Evolutionary conservation across 257 asterid genomes (phyloP).

Genomic region (Solanum pennellii): DNA sequence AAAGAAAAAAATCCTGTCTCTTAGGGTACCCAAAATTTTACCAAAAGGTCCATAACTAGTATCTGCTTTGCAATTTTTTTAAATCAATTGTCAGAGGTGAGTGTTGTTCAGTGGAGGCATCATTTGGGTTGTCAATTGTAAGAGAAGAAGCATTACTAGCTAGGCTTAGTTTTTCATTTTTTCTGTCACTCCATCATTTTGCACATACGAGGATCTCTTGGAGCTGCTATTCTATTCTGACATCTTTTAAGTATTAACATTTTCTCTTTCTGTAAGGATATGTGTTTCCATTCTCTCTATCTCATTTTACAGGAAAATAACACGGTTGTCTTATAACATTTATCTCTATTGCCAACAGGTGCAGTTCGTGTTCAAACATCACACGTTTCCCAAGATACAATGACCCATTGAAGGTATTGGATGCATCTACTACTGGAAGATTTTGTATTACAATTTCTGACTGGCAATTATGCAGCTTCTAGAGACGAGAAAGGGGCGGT

Average conservation of each 20-base stretch:
- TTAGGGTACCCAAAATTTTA: not conserved
- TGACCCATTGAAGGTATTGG: conserved; percentile 78
- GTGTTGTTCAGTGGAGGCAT: not conserved
- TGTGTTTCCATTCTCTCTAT: not conserved
- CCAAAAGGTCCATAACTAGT: not conserved
- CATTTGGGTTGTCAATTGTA: not conserved
- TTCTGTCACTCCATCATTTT: not conserved
- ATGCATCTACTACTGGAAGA: conserved; percentile 1
- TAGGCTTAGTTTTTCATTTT: not conserved
- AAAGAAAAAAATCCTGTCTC: not conserved
- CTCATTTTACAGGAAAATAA: not conserved
- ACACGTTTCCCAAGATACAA: conserved; percentile 96
- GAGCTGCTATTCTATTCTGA: not conserved
- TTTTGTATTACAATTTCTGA: conserved; percentile 5
- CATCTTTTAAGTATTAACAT: not conserved
- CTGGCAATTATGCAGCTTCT: conserved; percentile 52
- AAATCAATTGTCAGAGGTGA: not conserved
- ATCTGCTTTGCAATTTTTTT: not conserved
- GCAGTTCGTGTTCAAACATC: conserved; percentile 56
- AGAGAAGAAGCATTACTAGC: not conserved
- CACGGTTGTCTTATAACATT: not conserved
- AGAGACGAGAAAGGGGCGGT: conserved; percentile 89
- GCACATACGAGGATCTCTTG: not conserved
- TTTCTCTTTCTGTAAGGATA: not conserved
- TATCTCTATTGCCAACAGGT: conserved; percentile 35